Evolutionary conservation across 495 filamentous ascomycete genomes (phyloP).

Genomic region (Neurospora hispaniola): DNA sequence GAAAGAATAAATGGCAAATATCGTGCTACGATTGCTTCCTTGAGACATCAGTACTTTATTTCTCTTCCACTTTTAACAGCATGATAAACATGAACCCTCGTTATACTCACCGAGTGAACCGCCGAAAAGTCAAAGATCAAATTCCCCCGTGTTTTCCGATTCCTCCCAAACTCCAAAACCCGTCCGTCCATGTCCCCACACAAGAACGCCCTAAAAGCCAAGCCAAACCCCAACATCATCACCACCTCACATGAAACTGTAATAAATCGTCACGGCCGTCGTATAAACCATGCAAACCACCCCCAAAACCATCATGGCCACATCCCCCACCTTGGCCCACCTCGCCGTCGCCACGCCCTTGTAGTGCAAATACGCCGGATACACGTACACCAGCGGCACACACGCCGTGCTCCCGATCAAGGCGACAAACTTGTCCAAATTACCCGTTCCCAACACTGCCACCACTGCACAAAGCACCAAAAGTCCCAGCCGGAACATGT

Average conservation of each 20-base stretch:
- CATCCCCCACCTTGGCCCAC: constrained; percentile 39
- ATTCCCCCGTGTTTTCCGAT: background rate
- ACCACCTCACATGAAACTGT: constrained; percentile 23
- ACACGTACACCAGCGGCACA: constrained; percentile 90
- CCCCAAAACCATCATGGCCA: constrained; percentile 45
- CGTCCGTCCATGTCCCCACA: background rate
- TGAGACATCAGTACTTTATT: background rate
- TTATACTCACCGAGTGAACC: background rate
- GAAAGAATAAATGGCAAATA: background rate
- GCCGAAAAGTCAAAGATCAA: background rate
- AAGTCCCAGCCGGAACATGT: constrained; percentile 40
- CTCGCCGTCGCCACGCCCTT: constrained; percentile 43
- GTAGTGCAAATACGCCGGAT: constrained; percentile 60
- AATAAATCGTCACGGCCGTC: constrained; percentile 42
- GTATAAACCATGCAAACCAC: constrained; percentile 53
- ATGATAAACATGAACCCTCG: background rate
- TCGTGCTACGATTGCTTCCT: background rate
- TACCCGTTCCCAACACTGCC: constrained; percentile 43
- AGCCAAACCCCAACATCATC: background rate
- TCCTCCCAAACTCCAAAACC: background rate
- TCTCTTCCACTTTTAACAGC: background rate
- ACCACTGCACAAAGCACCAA: constrained; percentile 41
- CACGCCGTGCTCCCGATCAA: constrained; percentile 54
- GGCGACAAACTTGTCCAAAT: constrained; percentile 55
- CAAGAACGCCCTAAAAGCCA: background rate